Base-by-base conservation (phyloP, 192 early-diverging fungal genomes). In the Entomortierella chlamydospora region DNA sequence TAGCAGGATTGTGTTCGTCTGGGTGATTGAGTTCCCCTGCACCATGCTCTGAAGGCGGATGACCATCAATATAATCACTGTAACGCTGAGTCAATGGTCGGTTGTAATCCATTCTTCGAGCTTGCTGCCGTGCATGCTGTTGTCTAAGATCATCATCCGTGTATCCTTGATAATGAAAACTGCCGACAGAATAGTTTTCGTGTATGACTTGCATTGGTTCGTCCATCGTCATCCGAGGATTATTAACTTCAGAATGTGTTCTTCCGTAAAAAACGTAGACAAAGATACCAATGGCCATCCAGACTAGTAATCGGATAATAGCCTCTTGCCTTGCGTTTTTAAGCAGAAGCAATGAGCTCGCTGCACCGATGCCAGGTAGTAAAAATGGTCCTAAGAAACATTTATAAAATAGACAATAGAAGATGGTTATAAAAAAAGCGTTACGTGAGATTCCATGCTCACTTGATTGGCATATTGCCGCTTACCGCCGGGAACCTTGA, bases 221-320 rank as follows among this genome's bases (percentile, higher is more conserved):
- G 31, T 79, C 74, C 25, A 60, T 43, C 26, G 51, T 54, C 12
- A 70, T 22, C 0, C 68, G 68, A 0, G 76, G 76, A 52, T 79
- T 79, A 22, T 79, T 79, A 42, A 79, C 41, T 43, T 82, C 85
- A 31, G 94, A 94, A 64, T 90, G 74, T 18, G 86, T 83, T 60
- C 85, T 86, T 25, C 93, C 91, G 70, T 92, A 95, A 4, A 82
- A 26, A 2, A 84, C 64, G 56, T 96, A 97, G 20, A 97, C 70
- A 4, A 95, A 37, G 23, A 92, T 54, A 7, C 95, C 95, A 17
- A 97, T 50, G 0, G 62, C 93, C 68, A 94, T 87, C 95, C 95
- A 95, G 33, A 90, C 86, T 50, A 93, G 85, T 20, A 95, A 70
- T 62, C 95, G 91, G 71, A 86, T 85, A 47, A 94, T 91, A 26